Conservation (phyloP, 192 early-diverging fungal species). For the Haplosporangium gracile region DNA sequence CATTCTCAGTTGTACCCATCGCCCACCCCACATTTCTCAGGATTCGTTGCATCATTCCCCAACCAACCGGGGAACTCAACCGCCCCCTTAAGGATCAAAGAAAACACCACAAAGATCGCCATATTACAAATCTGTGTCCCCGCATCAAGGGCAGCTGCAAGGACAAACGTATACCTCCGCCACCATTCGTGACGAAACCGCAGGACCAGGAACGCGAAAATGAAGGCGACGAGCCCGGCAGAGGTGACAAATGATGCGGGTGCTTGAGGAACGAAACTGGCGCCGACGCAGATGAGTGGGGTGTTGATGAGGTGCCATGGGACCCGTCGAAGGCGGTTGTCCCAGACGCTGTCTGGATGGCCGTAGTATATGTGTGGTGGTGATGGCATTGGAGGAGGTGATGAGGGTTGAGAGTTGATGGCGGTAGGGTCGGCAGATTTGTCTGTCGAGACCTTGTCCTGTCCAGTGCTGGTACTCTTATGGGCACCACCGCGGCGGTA, state of each 20-base stretch:
- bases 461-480: neutral
- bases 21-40: constrained; percentile 39
- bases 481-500: neutral
- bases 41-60: constrained; percentile 34
- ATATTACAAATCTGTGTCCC: constrained; percentile 58
- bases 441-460: neutral
- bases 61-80: constrained; percentile 39
- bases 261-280: constrained; percentile 51
- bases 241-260: constrained; percentile 44
- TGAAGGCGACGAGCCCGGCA: constrained; percentile 36
- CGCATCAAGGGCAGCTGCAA: constrained; percentile 49
- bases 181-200: constrained; percentile 51
- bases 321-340: constrained; percentile 23
- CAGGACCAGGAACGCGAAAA: constrained; percentile 44
- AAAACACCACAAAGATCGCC: constrained; percentile 53
- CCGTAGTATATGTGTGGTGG: constrained; percentile 32
- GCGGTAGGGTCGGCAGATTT: neutral
- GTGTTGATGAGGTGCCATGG: constrained; percentile 49
- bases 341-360: constrained; percentile 15
- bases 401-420: neutral
- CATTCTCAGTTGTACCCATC: constrained; percentile 34
- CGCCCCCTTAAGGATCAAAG: constrained; percentile 41
- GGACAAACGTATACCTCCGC: constrained; percentile 48
- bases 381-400: neutral
- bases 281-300: constrained; percentile 37